A percentile compares a stretch with the other conserved stretches of the same genome.
Evolutionary conservation across 805 yeast species (phyloP).

Genomic region (Kurtzmaniella cleridarum): DNA sequence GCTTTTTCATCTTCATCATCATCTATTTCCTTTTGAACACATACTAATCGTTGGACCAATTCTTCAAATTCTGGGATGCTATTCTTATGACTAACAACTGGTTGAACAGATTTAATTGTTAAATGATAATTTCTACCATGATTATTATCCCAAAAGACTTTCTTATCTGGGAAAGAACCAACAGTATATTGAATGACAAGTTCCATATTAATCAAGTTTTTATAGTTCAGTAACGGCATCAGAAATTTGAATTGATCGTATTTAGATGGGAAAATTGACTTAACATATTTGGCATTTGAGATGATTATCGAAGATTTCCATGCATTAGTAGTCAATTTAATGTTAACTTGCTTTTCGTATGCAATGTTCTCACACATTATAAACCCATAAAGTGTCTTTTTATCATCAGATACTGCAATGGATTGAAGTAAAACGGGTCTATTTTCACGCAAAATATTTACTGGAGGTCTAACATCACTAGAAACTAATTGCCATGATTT

Average conservation of each 20-base stretch:
- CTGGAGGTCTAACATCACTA: slow-evolving; percentile 8
- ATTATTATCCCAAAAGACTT: slow-evolving; percentile 37
- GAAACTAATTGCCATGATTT: slow-evolving; percentile 9
- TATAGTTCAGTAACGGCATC: slow-evolving; percentile 35
- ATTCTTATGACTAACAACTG: slow-evolving; percentile 3
- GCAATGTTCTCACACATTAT: slow-evolving; percentile 31
- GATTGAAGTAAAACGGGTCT: slow-evolving; percentile 31
- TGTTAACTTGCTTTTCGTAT: slow-evolving; percentile 28
- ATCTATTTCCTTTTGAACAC: slow-evolving; percentile 9
- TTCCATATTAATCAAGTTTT: slow-evolving; percentile 26
- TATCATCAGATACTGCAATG: slow-evolving; percentile 24
- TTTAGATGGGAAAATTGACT: slow-evolving; percentile 20
- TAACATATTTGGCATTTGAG: slow-evolving; percentile 15
- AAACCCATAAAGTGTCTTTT: slow-evolving; percentile 14
- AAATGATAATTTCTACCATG: slow-evolving; percentile 30
- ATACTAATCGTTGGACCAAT: slow-evolving; percentile 16
- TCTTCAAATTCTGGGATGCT: slow-evolving; percentile 16
- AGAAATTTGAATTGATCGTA: slow-evolving; percentile 48
- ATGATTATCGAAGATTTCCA: slow-evolving; percentile 36
- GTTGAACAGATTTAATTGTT: slow-evolving; percentile 17
- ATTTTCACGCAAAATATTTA: slow-evolving; percentile 10
- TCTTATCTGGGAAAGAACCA: slow-evolving; percentile 8
- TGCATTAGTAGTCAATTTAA: slow-evolving; percentile 46
- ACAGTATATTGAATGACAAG: slow-evolving; percentile 30
- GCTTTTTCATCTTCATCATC: slow-evolving; percentile 6